Base-by-base conservation (phyloP, 208 protist species). In the Porcisia deanei region DNA sequence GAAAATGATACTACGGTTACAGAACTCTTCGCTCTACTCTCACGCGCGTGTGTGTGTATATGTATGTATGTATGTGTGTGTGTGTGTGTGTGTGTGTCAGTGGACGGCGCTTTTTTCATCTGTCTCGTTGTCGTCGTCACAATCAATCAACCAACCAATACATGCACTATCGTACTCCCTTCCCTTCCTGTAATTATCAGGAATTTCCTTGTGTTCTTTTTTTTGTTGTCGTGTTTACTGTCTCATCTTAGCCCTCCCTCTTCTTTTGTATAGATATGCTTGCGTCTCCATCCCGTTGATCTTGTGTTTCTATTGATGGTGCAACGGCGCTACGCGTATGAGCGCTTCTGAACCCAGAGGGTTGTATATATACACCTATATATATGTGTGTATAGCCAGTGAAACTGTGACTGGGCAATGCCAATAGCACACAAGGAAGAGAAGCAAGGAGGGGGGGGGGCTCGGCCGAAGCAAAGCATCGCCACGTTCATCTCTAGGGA, bases 81-180 rank as follows among this genome's bases (percentile, higher is more conserved):
- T 65, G 18, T 16, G 18, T 57, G 66, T 55, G 22, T 41, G 47
- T 16, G 66, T 57, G 43, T 71, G 66, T 43, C 25, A 71, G 47
- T 6, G 39, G 39, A 9, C 63, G 25, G 63, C 63, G 63, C 63
- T 52, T 47, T 22, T 67, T 67, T 25, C 63, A 67, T 67, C 60
- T 65, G 16, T 67, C 63, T 67, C 47, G 41, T 59, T 25, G n/a
- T 59, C n/a, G 55, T 67, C 25, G 39, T 67, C 63, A 20, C 60
- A 65, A 20, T 30, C 63, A 52, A 65, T 12, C 59, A 67, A 67
- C 73, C 47, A 77, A 71, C 6, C 25, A 37, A 71, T 14, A 43
- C 47, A 71, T 57, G 66, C 47, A 71, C 66, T 71, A 71, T 71
- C 66, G 47, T 57, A 53, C 41, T 25, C 47, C 25, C 66, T 57